Base-by-base conservation (phyloP, 495 filamentous ascomycete genomes). In the Barbatosphaeria neglecta region DNA sequence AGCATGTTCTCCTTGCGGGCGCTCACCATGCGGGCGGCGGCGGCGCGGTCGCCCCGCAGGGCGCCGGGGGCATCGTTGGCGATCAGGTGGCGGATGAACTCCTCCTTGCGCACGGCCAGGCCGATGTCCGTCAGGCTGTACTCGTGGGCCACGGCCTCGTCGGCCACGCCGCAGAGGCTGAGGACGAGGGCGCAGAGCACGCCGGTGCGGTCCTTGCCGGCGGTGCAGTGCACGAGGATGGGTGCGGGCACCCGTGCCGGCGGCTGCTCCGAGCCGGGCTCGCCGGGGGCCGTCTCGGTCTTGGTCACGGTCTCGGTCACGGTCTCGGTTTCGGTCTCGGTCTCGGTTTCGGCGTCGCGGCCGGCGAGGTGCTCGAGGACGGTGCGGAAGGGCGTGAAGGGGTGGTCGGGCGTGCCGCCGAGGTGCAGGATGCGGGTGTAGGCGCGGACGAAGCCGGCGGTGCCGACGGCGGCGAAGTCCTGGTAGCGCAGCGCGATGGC, bases 111-210 rank as follows among this genome's bases (percentile, higher is more conserved):
- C 3, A 50, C 57, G 18, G 59, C 62, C 22, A 80, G 57, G 0
- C 77, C 80, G 6, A 79, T 24, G 11, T 77, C 69, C 0, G 79
- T 81, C 13, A 85, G 62, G 37, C 66, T 66, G 57, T 84, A 86
- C 57, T 84, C 82, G 35, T 75, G 56, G 7, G 76, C 74, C 25
- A 85, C 68, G n/a, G 64, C 47, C 15, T 76, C 68, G 52, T 81
- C 72, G 0, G 64, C 49, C 0, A 79, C 70, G 20, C 77, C 77
- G 41, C 70, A 78, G 9, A 85, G 60, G 37, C 67, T 60, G 7
- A 85, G 62, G 19, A 84, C 54, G 8, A 85, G 49, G 19, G 78
- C 81, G 46, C 70, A 68, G 37, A 84, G 56, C 2, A 84, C 66
- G 10, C 82, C 82, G 1, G 82, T 86, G 37, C 81, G 65, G 46